Evolutionary conservation across 2,329 filamentous ascomycete species (phyloP).

Genomic region (Colletotrichum somersetense): DNA sequence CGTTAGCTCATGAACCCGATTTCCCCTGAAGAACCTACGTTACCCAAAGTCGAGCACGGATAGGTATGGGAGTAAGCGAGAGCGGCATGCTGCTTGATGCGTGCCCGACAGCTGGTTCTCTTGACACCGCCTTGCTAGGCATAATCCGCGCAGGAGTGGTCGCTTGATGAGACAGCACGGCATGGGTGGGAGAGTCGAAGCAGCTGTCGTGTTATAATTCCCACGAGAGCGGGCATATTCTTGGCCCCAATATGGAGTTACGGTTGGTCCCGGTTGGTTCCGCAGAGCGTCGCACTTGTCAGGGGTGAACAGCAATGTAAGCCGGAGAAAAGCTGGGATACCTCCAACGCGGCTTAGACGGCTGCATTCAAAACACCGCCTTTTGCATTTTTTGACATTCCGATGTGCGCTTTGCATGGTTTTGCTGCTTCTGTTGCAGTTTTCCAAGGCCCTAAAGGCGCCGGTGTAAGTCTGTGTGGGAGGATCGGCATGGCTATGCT

Average conservation of each 20-base stretch:
- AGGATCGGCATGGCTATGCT: conserved; percentile 30
- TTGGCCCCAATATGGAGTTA: not conserved
- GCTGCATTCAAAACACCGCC: conserved; percentile 23
- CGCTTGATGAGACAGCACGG: conserved; percentile 30
- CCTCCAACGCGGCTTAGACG: conserved; percentile 1
- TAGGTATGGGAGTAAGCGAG: conserved; percentile 1
- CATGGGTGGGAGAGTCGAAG: not conserved
- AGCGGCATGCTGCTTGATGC: conserved; percentile 8
- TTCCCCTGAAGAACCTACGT: conserved; percentile 6
- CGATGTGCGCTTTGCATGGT: conserved; percentile 6
- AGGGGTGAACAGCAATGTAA: conserved; percentile 9
- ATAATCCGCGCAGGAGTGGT: conserved; percentile 6
- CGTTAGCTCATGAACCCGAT: not conserved
- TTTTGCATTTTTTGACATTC: conserved; percentile 7
- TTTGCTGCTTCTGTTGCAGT: conserved; percentile 8
- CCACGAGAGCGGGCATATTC: not conserved
- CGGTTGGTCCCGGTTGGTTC: conserved; percentile 6
- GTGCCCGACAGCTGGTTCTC: conserved; percentile 10
- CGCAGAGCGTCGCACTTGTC: conserved; percentile 16
- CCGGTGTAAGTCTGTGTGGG: conserved; percentile 31
- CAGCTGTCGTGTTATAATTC: conserved; percentile 1
- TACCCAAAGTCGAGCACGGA: conserved; percentile 13
- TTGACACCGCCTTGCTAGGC: not conserved
- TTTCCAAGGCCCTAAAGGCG: conserved; percentile 30
- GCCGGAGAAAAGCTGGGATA: not conserved